A percentile compares a stretch with the other conserved stretches of the same genome.
Conservation (phyloP, 2,329 filamentous ascomycete genomes). For the Alternaria brassicae region DNA sequence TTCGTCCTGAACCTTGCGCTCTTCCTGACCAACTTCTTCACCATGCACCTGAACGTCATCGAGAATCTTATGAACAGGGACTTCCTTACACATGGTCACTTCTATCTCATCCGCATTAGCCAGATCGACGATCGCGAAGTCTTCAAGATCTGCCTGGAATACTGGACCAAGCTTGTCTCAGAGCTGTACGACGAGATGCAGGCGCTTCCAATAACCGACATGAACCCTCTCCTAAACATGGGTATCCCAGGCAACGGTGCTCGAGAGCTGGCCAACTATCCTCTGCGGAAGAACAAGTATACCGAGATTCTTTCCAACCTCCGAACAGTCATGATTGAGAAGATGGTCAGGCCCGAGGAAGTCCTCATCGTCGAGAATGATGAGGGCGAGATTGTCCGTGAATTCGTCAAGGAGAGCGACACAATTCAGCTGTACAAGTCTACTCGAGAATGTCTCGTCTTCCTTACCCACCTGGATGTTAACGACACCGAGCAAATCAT, state of each 20-base stretch:
- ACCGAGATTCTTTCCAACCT: conserved; percentile 92
- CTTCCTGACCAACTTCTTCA: conserved; percentile 97
- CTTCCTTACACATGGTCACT: conserved; percentile 93
- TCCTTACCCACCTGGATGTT: conserved; percentile 95
- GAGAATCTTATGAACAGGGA: conserved; percentile 95
- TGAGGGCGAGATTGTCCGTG: conserved; percentile 96
- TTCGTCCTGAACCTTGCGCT: conserved; percentile 97
- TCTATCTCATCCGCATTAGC: conserved; percentile 96
- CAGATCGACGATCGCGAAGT: conserved; percentile 99
- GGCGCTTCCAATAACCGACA: conserved; percentile 87
- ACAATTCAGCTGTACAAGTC: conserved; percentile 99
- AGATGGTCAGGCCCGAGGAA: conserved; percentile 98
- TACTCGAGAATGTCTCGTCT: conserved; percentile 94
- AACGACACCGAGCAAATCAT: conserved; percentile 98
- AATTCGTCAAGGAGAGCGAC: conserved; percentile 99
- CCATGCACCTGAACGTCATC: conserved; percentile 89
- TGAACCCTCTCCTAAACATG: conserved; percentile 87
- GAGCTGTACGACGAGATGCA: conserved; percentile 99
- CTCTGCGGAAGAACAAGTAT: conserved; percentile 97
- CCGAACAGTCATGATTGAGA: conserved; percentile 98
- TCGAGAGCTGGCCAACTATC: conserved; percentile 89
- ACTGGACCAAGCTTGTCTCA: conserved; percentile 98
- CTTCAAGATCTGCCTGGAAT: conserved; percentile 99
- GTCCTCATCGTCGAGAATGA: conserved; percentile 99
- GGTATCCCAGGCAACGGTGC: conserved; percentile 80